Evolutionary conservation across 768 basidiomycete species (phyloP).

Genomic region (Lentinula sp.): DNA sequence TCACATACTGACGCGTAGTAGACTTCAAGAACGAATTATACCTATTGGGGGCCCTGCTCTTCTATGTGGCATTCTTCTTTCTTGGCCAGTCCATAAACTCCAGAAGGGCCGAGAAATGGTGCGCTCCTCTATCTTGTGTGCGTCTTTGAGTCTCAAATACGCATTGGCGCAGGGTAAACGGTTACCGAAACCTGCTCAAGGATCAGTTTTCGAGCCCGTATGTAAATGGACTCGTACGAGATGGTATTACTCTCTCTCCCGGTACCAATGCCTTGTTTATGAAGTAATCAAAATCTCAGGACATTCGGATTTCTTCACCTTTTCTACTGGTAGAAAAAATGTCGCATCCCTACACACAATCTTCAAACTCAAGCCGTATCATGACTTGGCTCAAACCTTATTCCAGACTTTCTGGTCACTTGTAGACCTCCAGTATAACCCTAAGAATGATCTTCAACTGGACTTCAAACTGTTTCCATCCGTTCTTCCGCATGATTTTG

Average conservation of each 20-base stretch:
- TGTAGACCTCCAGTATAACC: slow-evolving; percentile 70
- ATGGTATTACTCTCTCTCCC: neutral
- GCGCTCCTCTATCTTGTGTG: slow-evolving; percentile 22
- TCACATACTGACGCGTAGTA: slow-evolving; percentile 15
- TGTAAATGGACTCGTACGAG: slow-evolving; percentile 37
- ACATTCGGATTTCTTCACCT: slow-evolving; percentile 74
- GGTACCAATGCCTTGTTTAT: slow-evolving; percentile 7
- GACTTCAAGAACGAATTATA: slow-evolving; percentile 64
- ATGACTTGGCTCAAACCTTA: slow-evolving; percentile 67
- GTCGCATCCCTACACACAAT: slow-evolving; percentile 74
- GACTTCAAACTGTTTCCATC: slow-evolving; percentile 68
- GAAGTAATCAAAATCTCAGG: slow-evolving; percentile 46
- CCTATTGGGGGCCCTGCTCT: slow-evolving; percentile 44
- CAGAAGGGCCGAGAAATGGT: slow-evolving; percentile 62
- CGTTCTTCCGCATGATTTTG: slow-evolving; percentile 53
- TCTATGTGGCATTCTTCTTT: slow-evolving; percentile 53
- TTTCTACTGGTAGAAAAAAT: slow-evolving; percentile 81
- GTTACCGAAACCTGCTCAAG: slow-evolving; percentile 51
- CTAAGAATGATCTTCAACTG: slow-evolving; percentile 64
- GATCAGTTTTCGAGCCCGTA: slow-evolving; percentile 74
- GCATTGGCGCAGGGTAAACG: slow-evolving; percentile 43
- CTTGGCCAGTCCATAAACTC: slow-evolving; percentile 58
- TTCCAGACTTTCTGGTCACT: slow-evolving; percentile 59
- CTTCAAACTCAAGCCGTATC: slow-evolving; percentile 73
- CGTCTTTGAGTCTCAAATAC: slow-evolving; percentile 2